Base-by-base conservation (phyloP, 1,284 basidiomycete species). In the Puccinia polysora region DNA sequence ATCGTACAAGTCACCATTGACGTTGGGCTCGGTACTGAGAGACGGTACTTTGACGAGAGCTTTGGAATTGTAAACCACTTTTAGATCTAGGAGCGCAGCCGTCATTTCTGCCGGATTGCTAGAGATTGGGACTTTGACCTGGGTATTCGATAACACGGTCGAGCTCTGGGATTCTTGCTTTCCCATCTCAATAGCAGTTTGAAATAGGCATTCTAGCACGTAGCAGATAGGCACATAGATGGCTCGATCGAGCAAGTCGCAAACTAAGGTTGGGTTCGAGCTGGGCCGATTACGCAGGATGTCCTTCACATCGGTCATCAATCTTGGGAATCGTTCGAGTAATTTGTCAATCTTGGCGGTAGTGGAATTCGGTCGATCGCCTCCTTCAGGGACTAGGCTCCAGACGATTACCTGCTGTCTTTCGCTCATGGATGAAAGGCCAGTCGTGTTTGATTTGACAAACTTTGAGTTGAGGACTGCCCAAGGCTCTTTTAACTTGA, bases 61-160 rank as follows among this genome's bases (percentile, higher is more conserved):
- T n/a, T n/a, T n/a, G n/a, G 56, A 59, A 38, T 59, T 36, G 56
- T 59, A 59, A 38, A 59, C n/a, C 6, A 18, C 40, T 40, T 59
- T 10, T 20, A 59, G 20, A 20, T 59, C 34, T 36, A 40, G n/a
- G 20, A 59, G 25, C 23, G 56, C 56, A 20, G 20, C 36, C 6
- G 36, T 59, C 56, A 59, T 38, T 20, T 34, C 15, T 20, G 36
- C 34, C 25, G 25, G 18, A 15, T 40, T 36, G 8, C n/a, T 15
- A 3, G 30, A 40, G 6, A 40, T 20, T 23, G 56, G 36, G 6
- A 20, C 34, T 38, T 32, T 59, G 34, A 59, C 56, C 25, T 59
- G 56, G 14, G 40, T 59, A 40, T 59, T 20, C 8, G 30, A 36
- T 20, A 59, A 23, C 36, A 36, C 40, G 36, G 40, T 34, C 12